These are phyloP conservation scores for Wakefieldia striispora DNA, from an alignment of 768 basidiomycete species.

Conservation along the genomic window DNA sequence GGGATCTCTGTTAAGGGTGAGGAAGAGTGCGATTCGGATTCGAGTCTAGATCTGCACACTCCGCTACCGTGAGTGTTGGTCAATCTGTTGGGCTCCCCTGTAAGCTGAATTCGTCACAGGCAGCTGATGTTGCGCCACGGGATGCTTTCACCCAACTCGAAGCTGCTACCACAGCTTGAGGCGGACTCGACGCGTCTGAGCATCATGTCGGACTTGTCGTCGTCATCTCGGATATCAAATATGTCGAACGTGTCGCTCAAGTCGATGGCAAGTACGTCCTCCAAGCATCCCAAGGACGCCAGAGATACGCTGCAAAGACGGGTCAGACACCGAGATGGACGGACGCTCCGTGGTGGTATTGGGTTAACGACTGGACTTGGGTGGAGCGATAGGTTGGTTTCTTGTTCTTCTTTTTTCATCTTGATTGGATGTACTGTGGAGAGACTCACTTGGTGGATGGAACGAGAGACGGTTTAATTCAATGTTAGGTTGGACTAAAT, in stretches of 20 bases:
- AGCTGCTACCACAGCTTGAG: slow-evolving; percentile 43
- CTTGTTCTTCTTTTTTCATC: background rate
- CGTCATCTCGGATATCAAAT: slow-evolving; percentile 26
- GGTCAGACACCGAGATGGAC: slow-evolving; percentile 61
- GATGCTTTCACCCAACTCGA: slow-evolving; percentile 63
- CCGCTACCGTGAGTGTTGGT: slow-evolving; percentile 58
- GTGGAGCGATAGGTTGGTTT: slow-evolving; percentile 67
- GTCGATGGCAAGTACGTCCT: slow-evolving; percentile 23
- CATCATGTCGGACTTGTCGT: slow-evolving; percentile 23
- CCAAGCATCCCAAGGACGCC: slow-evolving; percentile 45
- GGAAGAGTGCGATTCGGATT: slow-evolving; percentile 50
- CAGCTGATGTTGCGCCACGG: slow-evolving; percentile 67
- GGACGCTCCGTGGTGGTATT: slow-evolving; percentile 55
- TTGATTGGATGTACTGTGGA: background rate
- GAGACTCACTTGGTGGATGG: background rate
- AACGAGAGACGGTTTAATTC: background rate
- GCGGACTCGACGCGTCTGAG: slow-evolving; percentile 23
- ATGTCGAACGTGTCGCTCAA: slow-evolving; percentile 23
- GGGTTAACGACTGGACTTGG: slow-evolving; percentile 71
- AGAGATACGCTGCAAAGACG: slow-evolving; percentile 57
- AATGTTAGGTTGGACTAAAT: slow-evolving; percentile 7
- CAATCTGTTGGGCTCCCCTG: background rate
- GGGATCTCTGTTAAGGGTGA: slow-evolving; percentile 10
- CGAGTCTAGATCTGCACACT: slow-evolving; percentile 66
- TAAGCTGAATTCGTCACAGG: slow-evolving; percentile 30